Base-by-base conservation (phyloP, 257 asterid genomes). In the Jacaranda copaia region DNA sequence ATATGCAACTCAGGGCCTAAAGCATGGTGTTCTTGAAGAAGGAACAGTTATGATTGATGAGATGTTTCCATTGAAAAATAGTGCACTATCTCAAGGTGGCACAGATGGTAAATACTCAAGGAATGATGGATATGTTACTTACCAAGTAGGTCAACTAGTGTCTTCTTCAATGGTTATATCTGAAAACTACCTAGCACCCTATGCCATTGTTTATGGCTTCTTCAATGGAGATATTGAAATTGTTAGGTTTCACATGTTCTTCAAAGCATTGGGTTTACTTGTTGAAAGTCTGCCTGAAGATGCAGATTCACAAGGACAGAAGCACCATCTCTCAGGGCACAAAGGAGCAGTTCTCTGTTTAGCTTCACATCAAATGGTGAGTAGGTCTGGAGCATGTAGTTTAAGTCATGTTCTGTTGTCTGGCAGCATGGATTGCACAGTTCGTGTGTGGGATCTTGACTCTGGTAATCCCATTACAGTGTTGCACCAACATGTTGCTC, bases 101-200 rank as follows among this genome's bases (percentile, higher is more conserved):
- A 53, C 51, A 51, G 82, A 81, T 58, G 79, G 46, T 32, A 70
- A 58, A 64, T 46, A 36, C 79, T 62, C 82, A 49, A 86, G 56
- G 62, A 63, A 48, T 77, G 10, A n/a, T 62, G 68, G 80, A 71
- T 35, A 63, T 83, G 86, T 64, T 62, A 43, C 81, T 70, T 38
- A 81, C 59, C 80, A 45, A 74, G 85, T 80, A 81, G 83, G 79
- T 79, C 86, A 87, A 68, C 79, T 79, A 51, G 97, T 95, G 66
- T 91, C 98, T 63, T 91, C 97, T 65, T 95, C 98, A 53, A 91
- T 95, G 98, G 97, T 93, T 80, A 87, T 95, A 81, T 90, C 97
- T 68, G 96, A 87, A 81, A 84, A 84, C 73, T 81, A 86, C 73
- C 83, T 82, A 49, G 86, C 81, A 16, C 97, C 98, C 6, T 88